A percentile compares a stretch with the other conserved stretches of the same genome.
These are phyloP conservation scores for Cystobasidium sp. DNA, from an alignment of 1,284 basidiomycete species.

Conservation along the genomic window DNA sequence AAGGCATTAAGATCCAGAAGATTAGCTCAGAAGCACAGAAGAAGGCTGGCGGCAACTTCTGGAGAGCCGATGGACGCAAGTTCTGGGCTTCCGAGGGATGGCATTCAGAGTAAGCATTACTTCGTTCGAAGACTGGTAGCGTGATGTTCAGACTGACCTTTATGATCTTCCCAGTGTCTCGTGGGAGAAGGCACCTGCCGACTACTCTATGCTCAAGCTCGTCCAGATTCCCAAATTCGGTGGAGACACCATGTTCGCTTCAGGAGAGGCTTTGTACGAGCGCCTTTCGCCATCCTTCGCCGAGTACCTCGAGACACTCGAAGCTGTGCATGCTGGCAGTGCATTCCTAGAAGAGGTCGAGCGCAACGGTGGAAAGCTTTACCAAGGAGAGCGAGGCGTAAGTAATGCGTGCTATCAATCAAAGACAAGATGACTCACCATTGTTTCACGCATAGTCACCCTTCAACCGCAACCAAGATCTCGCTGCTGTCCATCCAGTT, in stretches of 20 bases:
- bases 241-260: slow-evolving; percentile 61
- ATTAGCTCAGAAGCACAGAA: slow-evolving; percentile 35
- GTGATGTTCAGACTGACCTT: slow-evolving; percentile 59
- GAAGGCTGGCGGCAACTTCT: slow-evolving; percentile 46
- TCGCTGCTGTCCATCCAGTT: slow-evolving; percentile 65
- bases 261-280: slow-evolving; percentile 67
- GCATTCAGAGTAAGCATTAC: slow-evolving; percentile 61
- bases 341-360: slow-evolving; percentile 60
- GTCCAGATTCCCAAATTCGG: slow-evolving; percentile 64
- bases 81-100: slow-evolving; percentile 43
- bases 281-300: slow-evolving; percentile 65
- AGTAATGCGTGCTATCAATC: slow-evolving; percentile 62
- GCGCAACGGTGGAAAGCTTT: slow-evolving; percentile 51
- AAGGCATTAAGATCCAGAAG: slow-evolving; percentile 51
- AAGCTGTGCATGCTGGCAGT: slow-evolving; percentile 65
- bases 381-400: slow-evolving; percentile 41
- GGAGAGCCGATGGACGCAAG: slow-evolving; percentile 19
- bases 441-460: neutral
- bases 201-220: slow-evolving; percentile 61
- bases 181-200: slow-evolving; percentile 45
- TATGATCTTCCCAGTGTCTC: neutral
- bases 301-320: slow-evolving; percentile 66
- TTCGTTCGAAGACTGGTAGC: slow-evolving; percentile 68
- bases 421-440: slow-evolving; percentile 62
- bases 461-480: slow-evolving; percentile 50